Conservation (phyloP, 352 stramenopile species). For the Globisporangium solare region DNA sequence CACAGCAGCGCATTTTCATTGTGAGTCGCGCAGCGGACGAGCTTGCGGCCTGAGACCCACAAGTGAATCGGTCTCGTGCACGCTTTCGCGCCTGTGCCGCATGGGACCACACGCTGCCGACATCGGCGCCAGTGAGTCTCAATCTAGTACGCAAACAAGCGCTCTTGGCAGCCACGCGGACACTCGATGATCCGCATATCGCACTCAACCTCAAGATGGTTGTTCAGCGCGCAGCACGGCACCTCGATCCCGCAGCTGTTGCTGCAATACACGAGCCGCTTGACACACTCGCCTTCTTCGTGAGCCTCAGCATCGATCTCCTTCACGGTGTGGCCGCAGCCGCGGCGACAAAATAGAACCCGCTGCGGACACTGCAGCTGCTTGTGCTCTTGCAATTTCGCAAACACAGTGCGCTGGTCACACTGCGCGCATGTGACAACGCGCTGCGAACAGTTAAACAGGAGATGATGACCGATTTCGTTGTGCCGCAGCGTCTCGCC, state of each 20-base stretch:
- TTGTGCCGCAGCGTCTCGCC: constrained; percentile 40
- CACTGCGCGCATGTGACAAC: constrained; percentile 48
- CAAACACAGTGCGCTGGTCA: constrained; percentile 27
- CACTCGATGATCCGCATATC: constrained; percentile 56
- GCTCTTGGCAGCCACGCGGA: constrained; percentile 47
- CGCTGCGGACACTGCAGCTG: constrained; percentile 42
- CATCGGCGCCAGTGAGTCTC: constrained; percentile 58
- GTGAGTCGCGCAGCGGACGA: constrained; percentile 51
- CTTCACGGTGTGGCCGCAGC: constrained; percentile 37
- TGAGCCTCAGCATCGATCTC: constrained; percentile 38
- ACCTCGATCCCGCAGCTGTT: constrained; percentile 53
- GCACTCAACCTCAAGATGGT: constrained; percentile 45
- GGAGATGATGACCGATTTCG: constrained; percentile 51
- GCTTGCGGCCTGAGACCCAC: constrained; percentile 36
- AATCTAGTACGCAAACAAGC: constrained; percentile 57
- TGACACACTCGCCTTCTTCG: constrained; percentile 40
- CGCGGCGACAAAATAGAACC: constrained; percentile 46
- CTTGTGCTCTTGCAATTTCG: constrained; percentile 37
- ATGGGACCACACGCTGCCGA: constrained; percentile 54
- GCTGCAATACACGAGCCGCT: constrained; percentile 40
- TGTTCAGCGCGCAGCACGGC: constrained; percentile 22
- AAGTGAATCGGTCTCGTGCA: constrained; percentile 58
- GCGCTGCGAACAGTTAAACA: constrained; percentile 46
- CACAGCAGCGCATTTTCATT: constrained; percentile 48
- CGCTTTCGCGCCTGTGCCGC: constrained; percentile 40